Percentiles rank a stretch among this genome's conserved stretches.
phyloP scores from a whole-genome alignment of 148 eudicot genomes.

The Vaccinium vitisidaea region DNA sequence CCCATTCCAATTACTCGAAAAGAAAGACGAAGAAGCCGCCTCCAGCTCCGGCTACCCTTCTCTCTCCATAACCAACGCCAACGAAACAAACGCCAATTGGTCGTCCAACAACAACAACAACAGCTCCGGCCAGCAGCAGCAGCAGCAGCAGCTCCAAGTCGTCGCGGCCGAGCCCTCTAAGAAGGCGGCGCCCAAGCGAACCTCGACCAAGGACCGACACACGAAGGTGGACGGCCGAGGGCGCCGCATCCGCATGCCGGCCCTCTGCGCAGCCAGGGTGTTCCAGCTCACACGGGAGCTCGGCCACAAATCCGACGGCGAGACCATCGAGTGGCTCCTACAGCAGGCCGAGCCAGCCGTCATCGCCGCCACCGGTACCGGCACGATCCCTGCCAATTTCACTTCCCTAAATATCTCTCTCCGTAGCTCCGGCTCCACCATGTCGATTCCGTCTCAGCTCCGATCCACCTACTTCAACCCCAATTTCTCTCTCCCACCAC shows the following conservation, averaged over 20 bases:
- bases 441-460: conserved; percentile 79
- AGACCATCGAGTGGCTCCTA: conserved; percentile 94
- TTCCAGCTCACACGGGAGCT: conserved; percentile 92
- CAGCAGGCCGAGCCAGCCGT: conserved; percentile 96
- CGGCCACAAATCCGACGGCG: conserved; percentile 94
- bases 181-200: conserved; percentile 68
- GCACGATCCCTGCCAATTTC: conserved; percentile 92
- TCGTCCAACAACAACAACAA: conserved; percentile 2
- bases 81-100: conserved; percentile 17
- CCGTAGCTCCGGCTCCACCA: conserved; percentile 84
- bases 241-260: conserved; percentile 93
- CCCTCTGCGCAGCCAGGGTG: conserved; percentile 91
- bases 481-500: conserved; percentile 45
- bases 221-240: conserved; percentile 99
- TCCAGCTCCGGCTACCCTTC: conserved; percentile 54
- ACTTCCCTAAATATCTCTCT: conserved; percentile 84
- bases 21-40: conserved; percentile 70
- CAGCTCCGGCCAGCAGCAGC: conserved; percentile 4
- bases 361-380: conserved; percentile 98
- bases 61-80: conserved; percentile 44
- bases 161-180: conserved; percentile 31
- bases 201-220: conserved; percentile 90
- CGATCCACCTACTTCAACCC: conserved; percentile 73
- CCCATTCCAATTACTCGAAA: conserved; percentile 80
- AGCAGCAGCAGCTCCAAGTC: conserved; percentile 4